Conservation (phyloP, 208 protist species). For the Trypanosoma conorhini region DNA sequence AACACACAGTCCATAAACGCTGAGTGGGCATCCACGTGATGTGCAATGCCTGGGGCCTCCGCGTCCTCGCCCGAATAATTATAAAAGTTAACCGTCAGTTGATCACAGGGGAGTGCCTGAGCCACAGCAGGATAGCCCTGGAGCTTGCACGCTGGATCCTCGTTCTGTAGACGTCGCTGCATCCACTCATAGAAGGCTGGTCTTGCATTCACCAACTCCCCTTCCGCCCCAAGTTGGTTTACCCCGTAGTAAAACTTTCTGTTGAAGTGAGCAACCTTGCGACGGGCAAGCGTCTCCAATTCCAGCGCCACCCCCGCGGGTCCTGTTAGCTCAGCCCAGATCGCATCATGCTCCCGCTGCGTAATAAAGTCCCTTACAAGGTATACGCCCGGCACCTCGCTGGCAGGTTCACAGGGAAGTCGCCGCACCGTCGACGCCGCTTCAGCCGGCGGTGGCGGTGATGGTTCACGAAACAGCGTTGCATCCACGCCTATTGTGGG, state of each 20-base stretch:
- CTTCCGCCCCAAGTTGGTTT: constrained; percentile 51
- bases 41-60: constrained; percentile 53
- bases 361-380: constrained; percentile 63
- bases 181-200: constrained; percentile 78
- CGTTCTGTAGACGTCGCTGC: constrained; percentile 50
- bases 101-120: constrained; percentile 38
- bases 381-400: constrained; percentile 54
- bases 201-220: constrained; percentile 45
- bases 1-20: constrained; percentile 55
- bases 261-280: constrained; percentile 79
- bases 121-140: constrained; percentile 24
- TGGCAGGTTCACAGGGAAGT: constrained; percentile 25
- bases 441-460: background rate
- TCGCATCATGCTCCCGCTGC: constrained; percentile 48
- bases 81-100: constrained; percentile 87
- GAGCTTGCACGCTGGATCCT: constrained; percentile 36
- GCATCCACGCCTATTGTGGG: constrained; percentile 23
- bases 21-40: constrained; percentile 78
- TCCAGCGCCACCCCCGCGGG: constrained; percentile 22
- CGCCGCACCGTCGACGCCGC: background rate
- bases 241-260: constrained; percentile 74
- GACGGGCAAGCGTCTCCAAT: constrained; percentile 58
- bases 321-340: constrained; percentile 42
- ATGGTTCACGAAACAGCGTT: background rate
- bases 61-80: constrained; percentile 42